Evolutionary conservation across 1,284 basidiomycete genomes (phyloP), one percentile per base, ranked within the genome.

Genomic region (Wallemia mellicola): DNA sequence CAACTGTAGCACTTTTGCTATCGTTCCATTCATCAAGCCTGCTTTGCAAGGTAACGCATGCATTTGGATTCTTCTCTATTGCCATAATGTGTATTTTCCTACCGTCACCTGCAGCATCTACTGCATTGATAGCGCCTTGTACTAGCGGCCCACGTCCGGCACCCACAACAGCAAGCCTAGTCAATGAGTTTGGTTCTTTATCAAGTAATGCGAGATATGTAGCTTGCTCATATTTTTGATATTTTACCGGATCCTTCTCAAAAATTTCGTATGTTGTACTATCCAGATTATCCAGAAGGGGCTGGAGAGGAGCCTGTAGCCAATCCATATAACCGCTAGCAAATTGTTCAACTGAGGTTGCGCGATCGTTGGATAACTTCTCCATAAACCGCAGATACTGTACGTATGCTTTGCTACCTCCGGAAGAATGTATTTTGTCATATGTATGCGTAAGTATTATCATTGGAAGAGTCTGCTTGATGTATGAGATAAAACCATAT

Each of bases 161-260:
- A 54, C 94, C 94, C 28, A 88, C 91, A 28, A 99, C 80, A 64
- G 84, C 87, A 60, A 94, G 77, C 55, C 83, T 75, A 83, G 81
- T 76, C 65, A 73, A 73, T 24, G 75, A 74, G 2, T 73, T 72
- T 27, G 70, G 68, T 0, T 79, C 76, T 69, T 80, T 76, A 64
- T 91, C 86, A 55, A 74, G 65, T 63, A 95, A 71, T n/a, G 88
- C 89, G 58, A 76, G 75, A 66, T 77, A 86, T 62, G 92, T 80
- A 1, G 87, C 85, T 79, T 86, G 86, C 72, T 98, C 94, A 69
- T 98, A 99, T 64, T 87, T 81, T 59, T 77, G 71, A 68, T 99
- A 99, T 71, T 99, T 98, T 63, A 96, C 81, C 0, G 94, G 89
- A 72, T 98, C 94, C 66, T 86, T 80, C 68, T 99, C 94, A 66